Evolutionary conservation across 352 stramenopile genomes (phyloP).

Genomic region (Phytopythium vexans): DNA sequence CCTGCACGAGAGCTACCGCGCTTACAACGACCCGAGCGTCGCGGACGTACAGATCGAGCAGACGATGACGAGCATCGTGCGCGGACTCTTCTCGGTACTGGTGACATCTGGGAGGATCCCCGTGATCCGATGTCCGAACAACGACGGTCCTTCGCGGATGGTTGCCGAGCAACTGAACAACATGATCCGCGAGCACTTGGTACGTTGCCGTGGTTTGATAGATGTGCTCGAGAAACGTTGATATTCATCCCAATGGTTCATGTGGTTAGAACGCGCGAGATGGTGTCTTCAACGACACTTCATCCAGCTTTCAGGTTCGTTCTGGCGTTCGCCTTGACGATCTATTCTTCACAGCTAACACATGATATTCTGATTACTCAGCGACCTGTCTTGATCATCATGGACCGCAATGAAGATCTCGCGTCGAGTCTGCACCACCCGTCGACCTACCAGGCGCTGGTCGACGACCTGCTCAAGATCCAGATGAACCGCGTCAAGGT

Average conservation of each 20-base stretch:
- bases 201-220: conserved; percentile 7
- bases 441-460: conserved; percentile 92
- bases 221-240: no score
- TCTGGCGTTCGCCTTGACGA: background rate
- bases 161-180: conserved; percentile 92
- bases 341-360: conserved; percentile 3
- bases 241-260: no score
- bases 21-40: conserved; percentile 91
- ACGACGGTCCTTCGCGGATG: conserved; percentile 95
- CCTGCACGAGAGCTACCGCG: conserved; percentile 89
- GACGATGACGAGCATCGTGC: conserved; percentile 64
- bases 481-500: conserved; percentile 96
- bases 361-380: conserved; percentile 16
- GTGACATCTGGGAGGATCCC: conserved; percentile 91
- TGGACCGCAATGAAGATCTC: conserved; percentile 97
- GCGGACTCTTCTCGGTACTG: conserved; percentile 92
- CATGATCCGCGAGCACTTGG: conserved; percentile 73
- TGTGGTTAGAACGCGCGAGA: conserved; percentile 44
- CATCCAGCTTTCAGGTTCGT: conserved; percentile 65
- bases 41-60: conserved; percentile 81
- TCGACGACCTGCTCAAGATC: conserved; percentile 92
- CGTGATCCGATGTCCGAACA: conserved; percentile 93
- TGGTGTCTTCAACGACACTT: conserved; percentile 60
- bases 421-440: conserved; percentile 94
- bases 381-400: conserved; percentile 95